A percentile compares a stretch with the other conserved stretches of the same genome.
phyloP scores from a whole-genome alignment of 352 stramenopile species.

The Globisporangium splendens region DNA sequence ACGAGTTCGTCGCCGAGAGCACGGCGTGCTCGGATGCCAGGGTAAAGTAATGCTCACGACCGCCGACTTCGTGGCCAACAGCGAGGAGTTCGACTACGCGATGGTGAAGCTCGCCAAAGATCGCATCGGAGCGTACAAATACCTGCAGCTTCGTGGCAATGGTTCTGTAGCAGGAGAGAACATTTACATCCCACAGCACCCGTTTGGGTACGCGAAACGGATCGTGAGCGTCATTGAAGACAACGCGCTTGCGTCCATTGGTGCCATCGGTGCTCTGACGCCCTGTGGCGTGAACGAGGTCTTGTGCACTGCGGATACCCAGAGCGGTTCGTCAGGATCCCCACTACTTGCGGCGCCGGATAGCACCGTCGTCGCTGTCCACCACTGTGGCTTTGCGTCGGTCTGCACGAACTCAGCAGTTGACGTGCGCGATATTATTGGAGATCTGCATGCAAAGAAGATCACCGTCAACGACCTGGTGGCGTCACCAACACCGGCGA shows the following conservation, averaged over 20 bases:
- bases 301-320: slow-evolving; percentile 40
- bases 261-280: slow-evolving; percentile 21
- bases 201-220: slow-evolving; percentile 44
- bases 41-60: slow-evolving; percentile 42
- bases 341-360: slow-evolving; percentile 35
- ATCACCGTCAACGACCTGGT: slow-evolving; percentile 37
- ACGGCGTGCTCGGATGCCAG: slow-evolving; percentile 44
- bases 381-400: slow-evolving; percentile 35
- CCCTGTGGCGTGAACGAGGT: slow-evolving; percentile 38
- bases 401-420: slow-evolving; percentile 44
- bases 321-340: slow-evolving; percentile 43
- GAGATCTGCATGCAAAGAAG: slow-evolving; percentile 28
- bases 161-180: slow-evolving; percentile 35
- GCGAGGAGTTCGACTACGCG: slow-evolving; percentile 44
- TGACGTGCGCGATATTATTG: slow-evolving; percentile 34
- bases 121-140: slow-evolving; percentile 38
- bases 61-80: slow-evolving; percentile 39
- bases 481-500: not conserved
- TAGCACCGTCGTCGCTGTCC: slow-evolving; percentile 48
- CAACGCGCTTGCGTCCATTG: slow-evolving; percentile 24
- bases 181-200: slow-evolving; percentile 68
- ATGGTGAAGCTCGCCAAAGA: slow-evolving; percentile 48
- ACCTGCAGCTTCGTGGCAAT: slow-evolving; percentile 41
- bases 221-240: slow-evolving; percentile 36
- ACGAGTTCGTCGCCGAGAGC: slow-evolving; percentile 64